Evolutionary conservation across 169 alveolate species (phyloP), one percentile per base, ranked within the genome.

Genomic region (Plasmodium berghei): DNA sequence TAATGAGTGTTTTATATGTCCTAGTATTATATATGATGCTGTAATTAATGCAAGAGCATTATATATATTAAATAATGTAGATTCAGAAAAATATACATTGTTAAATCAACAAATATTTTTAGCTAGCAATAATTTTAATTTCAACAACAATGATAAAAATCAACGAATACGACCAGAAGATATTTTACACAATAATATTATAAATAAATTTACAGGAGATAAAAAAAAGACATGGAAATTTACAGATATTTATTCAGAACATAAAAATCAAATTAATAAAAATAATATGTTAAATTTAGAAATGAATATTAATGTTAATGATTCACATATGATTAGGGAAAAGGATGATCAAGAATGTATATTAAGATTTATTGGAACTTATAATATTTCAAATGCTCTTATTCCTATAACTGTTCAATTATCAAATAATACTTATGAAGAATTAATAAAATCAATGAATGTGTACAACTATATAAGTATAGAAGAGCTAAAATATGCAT

Each of bases 401-500:
- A 67, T 83, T 26, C 90, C 90, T 4, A 83, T 69, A 9, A 83
- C 90, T 0, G 42, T 83, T 2, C 90, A 83, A 48, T 42, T 83
- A 6, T 83, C 90, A 1, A 83, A 83, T 16, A 83, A 83, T 42
- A 69, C 90, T 0, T 83, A 83, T 26, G 72, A 66, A 49, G 86
- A 83, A 5, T 28, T 83, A 40, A 72, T 70, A 0, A 83, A 83
- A 69, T 83, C 73, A 6, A 83, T 83, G 90, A 83, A 83, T 58
- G 90, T 83, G 9, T 83, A 83, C 20, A 83, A 83, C 16, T 83
- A 69, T 48, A 22, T 83, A 2, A 83, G 86, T 62, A 73, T 91
- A 9, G 92, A 91, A 70, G 95, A 94, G 6, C 59, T 94, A 18
- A 94, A 92, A 46, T 92, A 94, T 73, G 92, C 90, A 52, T 88